phyloP scores from a whole-genome alignment of 345 rosid species.

The Sonneratia alba region DNA sequence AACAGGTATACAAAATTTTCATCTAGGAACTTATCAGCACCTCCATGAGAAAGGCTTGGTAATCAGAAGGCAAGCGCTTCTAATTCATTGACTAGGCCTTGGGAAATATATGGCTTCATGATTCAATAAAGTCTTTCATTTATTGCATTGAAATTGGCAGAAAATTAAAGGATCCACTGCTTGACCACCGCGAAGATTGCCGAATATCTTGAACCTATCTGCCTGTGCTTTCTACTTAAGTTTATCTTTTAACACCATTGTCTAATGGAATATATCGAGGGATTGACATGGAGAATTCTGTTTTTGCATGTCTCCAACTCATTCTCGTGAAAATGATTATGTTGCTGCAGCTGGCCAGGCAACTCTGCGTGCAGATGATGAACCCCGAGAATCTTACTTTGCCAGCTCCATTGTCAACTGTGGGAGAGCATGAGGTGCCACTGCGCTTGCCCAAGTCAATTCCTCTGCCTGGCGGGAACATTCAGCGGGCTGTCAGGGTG shows the following conservation, averaged over 20 bases:
- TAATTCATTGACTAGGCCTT: neutral
- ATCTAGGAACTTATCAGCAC: neutral
- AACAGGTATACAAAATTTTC: neutral
- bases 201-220: neutral
- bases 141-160: neutral
- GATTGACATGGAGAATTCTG: neutral
- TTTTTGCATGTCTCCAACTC: neutral
- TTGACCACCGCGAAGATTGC: neutral
- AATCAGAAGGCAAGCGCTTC: neutral
- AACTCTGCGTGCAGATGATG: slow-evolving; percentile 60
- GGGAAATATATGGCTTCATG: neutral
- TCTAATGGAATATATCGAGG: neutral
- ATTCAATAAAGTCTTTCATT: neutral
- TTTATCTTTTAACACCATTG: neutral
- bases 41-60: neutral
- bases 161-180: too few species aligned
- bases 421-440: slow-evolving; percentile 69
- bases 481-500: slow-evolving; percentile 68
- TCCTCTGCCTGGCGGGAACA: slow-evolving; percentile 66
- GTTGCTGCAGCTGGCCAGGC: slow-evolving; percentile 63
- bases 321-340: neutral
- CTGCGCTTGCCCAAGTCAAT: slow-evolving; percentile 71
- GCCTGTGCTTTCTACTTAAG: neutral
- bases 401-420: slow-evolving; percentile 50
- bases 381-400: slow-evolving; percentile 65